Percentiles rank a stretch among this genome's conserved stretches.
phyloP scores from a whole-genome alignment of 129 eudicot species.

The Helianthus annuus region HanXRQr2.0-SUNRISE NC_035441.2:6658607-6659106 shows the following conservation, averaged over 20 bases:
- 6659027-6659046: slow-evolving; percentile 35
- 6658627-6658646: slow-evolving; percentile 30
- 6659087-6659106: slow-evolving; percentile 10
- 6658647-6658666: slow-evolving; percentile 24
- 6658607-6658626: not conserved
- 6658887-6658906: too few relatives aligned
- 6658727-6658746: slow-evolving; percentile 14
- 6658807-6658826: too few relatives aligned
- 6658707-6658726: slow-evolving; percentile 31
- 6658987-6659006: not conserved
- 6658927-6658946: too few relatives aligned
- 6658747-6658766: too few relatives aligned
- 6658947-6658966: too few relatives aligned
- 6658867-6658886: too few relatives aligned
- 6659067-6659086: slow-evolving; percentile 20
- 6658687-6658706: slow-evolving; percentile 27
- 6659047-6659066: slow-evolving; percentile 30
- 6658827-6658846: too few relatives aligned
- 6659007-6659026: slow-evolving; percentile 22
- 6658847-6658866: too few relatives aligned
- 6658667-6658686: slow-evolving; percentile 24
- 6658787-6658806: too few relatives aligned
- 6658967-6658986: not conserved
- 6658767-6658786: too few relatives aligned
- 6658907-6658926: too few relatives aligned